Base-by-base conservation (phyloP, 2,329 filamentous ascomycete genomes). In the Meredithiella fracta region DNA sequence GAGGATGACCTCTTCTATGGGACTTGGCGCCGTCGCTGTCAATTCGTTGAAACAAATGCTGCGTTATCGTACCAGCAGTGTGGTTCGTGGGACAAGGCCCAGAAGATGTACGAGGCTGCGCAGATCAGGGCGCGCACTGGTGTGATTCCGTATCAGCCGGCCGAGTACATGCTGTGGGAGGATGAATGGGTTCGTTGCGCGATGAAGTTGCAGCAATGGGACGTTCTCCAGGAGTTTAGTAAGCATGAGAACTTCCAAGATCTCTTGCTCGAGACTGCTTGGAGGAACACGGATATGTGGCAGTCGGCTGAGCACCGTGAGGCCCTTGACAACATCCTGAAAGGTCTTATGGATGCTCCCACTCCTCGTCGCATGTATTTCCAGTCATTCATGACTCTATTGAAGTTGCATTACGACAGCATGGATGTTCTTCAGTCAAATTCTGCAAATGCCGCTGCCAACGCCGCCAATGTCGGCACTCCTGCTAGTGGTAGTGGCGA, bases 211-310 rank as follows among this genome's bases (percentile, higher is more conserved):
- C 94, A 98, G 67, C 94, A 98, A 66, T 99, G 92, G 92, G 92
- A 99, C 63, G 91, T 99, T 57, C 70, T 99, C 34, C 88, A 89
- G 60, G 94, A 99, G 63, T 97, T 97, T 65, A 90, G 92, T 3
- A 98, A 98, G 69, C 92, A 98, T 64, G 94, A 99, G 66, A 98
- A 98, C 65, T 85, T 96, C 69, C 94, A 96, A 65, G 92, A 99
- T 66, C 79, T 99, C 53, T 81, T 96, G 37, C 74, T 98, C 11
- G 92, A 99, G 69, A 89, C 92, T 59, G 90, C 88, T 15, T 99
- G 92, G 92, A 83, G 92, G 60, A 88, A 90, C 63, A 86, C 90
- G 57, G 94, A 98, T 60, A 91, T 90, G 68, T 99, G 94, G 92
- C 85, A 86, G 64, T 87, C 82, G 44, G 76, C 83, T 50, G 85